Evolutionary conservation across 345 rosid species (phyloP).

Genomic region (Euphorbia tirucalli): DNA sequence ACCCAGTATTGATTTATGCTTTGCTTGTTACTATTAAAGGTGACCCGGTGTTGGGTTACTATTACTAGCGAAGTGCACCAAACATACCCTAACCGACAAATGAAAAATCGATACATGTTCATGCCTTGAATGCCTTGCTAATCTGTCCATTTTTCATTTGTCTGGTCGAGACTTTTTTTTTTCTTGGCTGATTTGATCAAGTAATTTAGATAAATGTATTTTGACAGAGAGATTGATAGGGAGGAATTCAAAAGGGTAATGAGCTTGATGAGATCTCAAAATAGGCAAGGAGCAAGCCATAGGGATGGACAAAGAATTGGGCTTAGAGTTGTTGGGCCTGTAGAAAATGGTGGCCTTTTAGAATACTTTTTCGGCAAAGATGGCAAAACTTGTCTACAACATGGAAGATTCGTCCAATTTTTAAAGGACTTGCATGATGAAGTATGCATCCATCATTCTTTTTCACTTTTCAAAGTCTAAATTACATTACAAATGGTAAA

Average conservation of each 20-base stretch:
- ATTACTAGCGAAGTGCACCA: no score
- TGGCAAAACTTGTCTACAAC: slow-evolving; percentile 21
- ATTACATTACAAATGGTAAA: no score
- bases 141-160: no score
- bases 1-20: no score
- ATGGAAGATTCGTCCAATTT: slow-evolving; percentile 29
- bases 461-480: no score
- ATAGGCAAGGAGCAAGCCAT: slow-evolving; percentile 25
- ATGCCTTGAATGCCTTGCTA: no score
- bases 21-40: no score
- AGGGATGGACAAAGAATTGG: slow-evolving; percentile 23
- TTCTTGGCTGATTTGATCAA: no score
- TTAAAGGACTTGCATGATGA: slow-evolving; percentile 26
- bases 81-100: no score
- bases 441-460: slow-evolving; percentile 4
- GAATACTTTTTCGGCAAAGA: slow-evolving; percentile 30
- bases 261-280: slow-evolving; percentile 31
- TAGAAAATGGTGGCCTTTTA: slow-evolving; percentile 28
- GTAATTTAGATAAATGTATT: background rate
- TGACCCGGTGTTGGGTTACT: no score
- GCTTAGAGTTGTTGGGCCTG: slow-evolving; percentile 17
- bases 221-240: slow-evolving; percentile 24
- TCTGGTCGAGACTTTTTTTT: no score
- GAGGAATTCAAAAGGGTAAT: slow-evolving; percentile 30
- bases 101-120: no score